These are phyloP conservation scores for Thozetella sp. DNA, from an alignment of 495 filamentous ascomycete genomes.

Conservation along the genomic window DNA sequence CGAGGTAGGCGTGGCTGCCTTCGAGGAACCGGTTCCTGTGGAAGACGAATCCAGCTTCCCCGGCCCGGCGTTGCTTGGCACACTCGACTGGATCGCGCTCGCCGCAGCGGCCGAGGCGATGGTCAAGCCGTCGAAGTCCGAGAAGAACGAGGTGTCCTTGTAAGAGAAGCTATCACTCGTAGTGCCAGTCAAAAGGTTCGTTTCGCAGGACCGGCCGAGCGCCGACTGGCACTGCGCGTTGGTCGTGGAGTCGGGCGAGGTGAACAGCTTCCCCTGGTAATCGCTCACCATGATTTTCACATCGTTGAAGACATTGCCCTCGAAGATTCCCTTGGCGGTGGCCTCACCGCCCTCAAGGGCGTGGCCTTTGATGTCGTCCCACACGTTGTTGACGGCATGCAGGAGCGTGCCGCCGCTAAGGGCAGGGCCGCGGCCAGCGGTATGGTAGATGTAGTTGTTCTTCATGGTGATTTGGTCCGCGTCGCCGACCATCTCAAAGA, in stretches of 20 bases:
- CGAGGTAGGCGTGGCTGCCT: too few relatives aligned
- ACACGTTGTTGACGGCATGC: slow-evolving; percentile 54
- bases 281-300: not conserved
- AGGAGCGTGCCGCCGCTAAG: slow-evolving; percentile 43
- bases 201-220: not conserved
- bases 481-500: slow-evolving; percentile 38
- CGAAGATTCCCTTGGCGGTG: slow-evolving; percentile 44
- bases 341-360: slow-evolving; percentile 47
- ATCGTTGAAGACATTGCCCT: slow-evolving; percentile 52
- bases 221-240: not conserved
- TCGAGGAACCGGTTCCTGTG: too few relatives aligned
- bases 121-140: not conserved
- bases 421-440: slow-evolving; percentile 43
- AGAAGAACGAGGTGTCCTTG: not conserved
- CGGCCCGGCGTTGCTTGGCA: not conserved
- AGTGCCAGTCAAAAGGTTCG: not conserved
- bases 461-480: slow-evolving; percentile 41
- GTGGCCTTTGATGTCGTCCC: slow-evolving; percentile 45
- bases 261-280: not conserved
- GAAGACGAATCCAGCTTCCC: too few relatives aligned
- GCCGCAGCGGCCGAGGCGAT: not conserved
- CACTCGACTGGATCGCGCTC: not conserved
- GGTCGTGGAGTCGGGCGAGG: not conserved
- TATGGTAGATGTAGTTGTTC: slow-evolving; percentile 47
- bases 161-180: not conserved